These are phyloP conservation scores for Emmonsiellopsis sp. DNA, from an alignment of 2,329 filamentous ascomycete genomes.

Conservation along the genomic window DNA sequence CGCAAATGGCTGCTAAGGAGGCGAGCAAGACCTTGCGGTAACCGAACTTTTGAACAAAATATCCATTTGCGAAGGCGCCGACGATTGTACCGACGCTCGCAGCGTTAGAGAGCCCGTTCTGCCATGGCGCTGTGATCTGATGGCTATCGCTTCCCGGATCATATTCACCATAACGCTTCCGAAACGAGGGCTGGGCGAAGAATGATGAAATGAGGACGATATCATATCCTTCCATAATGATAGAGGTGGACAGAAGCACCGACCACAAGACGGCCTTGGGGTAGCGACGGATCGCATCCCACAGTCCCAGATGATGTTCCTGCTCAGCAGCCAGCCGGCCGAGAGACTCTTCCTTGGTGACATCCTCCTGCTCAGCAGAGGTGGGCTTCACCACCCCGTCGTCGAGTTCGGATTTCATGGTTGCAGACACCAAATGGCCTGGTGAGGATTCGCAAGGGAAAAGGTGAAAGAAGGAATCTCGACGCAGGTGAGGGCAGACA, in stretches of 20 bases:
- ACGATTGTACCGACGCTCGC: conserved; percentile 32
- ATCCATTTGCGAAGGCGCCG: conserved; percentile 35
- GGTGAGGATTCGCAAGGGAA: too few species aligned
- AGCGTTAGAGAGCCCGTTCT: not conserved
- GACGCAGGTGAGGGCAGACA: too few species aligned
- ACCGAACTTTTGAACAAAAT: conserved; percentile 27
- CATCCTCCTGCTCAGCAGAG: too few species aligned
- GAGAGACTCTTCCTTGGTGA: too few species aligned
- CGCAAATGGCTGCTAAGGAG: conserved; percentile 16
- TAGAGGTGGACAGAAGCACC: conserved; percentile 19
- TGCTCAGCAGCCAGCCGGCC: too few species aligned
- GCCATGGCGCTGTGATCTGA: conserved; percentile 41
- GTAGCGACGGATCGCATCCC: conserved; percentile 33
- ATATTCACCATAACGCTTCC: conserved; percentile 45
- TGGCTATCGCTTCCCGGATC: conserved; percentile 27
- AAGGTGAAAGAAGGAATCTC: too few species aligned
- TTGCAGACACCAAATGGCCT: too few species aligned
- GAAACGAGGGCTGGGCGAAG: conserved; percentile 50
- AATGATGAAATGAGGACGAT: conserved; percentile 56
- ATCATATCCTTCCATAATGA: conserved; percentile 45
- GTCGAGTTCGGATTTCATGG: too few species aligned
- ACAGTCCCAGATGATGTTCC: conserved; percentile 11
- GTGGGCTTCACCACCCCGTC: too few species aligned
- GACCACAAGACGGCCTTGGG: conserved; percentile 32
- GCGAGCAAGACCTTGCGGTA: conserved; percentile 13